Conservation (phyloP, 2,329 filamentous ascomycete genomes). For the Colletotrichum spaethianum region DNA sequence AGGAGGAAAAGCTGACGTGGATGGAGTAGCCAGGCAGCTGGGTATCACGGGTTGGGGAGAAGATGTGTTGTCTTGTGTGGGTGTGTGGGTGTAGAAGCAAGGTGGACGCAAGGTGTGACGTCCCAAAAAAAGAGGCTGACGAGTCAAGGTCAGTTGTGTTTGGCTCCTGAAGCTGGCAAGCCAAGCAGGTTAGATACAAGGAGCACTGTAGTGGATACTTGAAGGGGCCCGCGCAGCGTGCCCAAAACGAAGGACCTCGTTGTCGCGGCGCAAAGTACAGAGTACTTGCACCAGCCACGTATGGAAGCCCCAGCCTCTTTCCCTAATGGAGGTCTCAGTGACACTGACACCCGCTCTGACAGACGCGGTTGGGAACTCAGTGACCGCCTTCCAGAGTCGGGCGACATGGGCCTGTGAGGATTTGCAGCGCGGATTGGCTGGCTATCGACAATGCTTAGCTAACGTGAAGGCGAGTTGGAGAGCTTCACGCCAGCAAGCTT, state of each 20-base stretch:
- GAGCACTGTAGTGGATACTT: conserved; percentile 29
- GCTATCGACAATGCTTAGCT: conserved; percentile 1
- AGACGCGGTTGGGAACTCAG: conserved; percentile 1
- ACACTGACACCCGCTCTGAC: conserved; percentile 15
- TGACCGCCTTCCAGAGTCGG: conserved; percentile 37
- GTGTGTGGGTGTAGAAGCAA: conserved; percentile 30
- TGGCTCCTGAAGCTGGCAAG: conserved; percentile 39
- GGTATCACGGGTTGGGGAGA: conserved; percentile 30
- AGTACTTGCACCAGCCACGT: conserved; percentile 27
- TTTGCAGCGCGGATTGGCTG: conserved; percentile 5
- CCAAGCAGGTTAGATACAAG: conserved; percentile 40
- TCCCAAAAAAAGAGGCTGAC: conserved; percentile 38
- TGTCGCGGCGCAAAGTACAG: not conserved
- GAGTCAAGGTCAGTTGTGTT: conserved; percentile 33
- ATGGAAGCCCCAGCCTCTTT: conserved; percentile 8
- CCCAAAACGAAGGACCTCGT: not conserved
- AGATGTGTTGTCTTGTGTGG: conserved; percentile 26
- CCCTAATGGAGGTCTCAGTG: conserved; percentile 15
- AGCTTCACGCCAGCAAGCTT: conserved; percentile 3
- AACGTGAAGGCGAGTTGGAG: conserved; percentile 10
- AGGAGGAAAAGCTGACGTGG: conserved; percentile 35
- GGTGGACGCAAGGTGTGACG: conserved; percentile 41
- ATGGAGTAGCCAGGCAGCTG: conserved; percentile 35
- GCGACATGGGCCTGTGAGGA: conserved; percentile 4
- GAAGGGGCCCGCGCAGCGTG: not conserved